Percentiles rank a stretch among this genome's conserved stretches.
phyloP scores from a whole-genome alignment of 805 yeast genomes.

The Ogataea naganishii region DNA sequence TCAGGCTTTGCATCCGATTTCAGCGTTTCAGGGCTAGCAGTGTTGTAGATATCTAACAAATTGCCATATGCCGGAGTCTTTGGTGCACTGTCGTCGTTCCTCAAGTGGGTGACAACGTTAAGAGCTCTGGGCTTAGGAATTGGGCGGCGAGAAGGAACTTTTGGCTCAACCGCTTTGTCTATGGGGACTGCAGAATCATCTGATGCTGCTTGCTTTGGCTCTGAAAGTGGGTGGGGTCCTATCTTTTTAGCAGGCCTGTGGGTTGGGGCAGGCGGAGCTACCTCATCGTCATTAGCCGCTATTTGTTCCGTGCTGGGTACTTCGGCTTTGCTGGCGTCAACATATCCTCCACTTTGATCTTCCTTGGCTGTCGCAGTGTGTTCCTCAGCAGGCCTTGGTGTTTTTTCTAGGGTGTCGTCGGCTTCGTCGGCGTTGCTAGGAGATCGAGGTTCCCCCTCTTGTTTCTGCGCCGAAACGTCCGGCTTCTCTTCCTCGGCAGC shows the following conservation, averaged over 20 bases:
- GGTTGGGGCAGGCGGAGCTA: no score
- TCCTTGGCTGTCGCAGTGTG: background rate
- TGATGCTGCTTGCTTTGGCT: background rate
- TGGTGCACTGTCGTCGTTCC: constrained; percentile 1
- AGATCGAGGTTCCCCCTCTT: background rate
- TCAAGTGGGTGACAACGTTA: background rate
- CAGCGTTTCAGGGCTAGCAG: constrained; percentile 11
- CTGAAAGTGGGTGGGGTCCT: no score
- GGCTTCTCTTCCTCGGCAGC: background rate
- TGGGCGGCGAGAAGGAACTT: constrained; percentile 3
- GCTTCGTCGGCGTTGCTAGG: background rate
- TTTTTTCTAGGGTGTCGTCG: background rate
- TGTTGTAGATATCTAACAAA: constrained; percentile 13
- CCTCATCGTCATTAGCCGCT: no score
- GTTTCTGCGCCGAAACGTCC: background rate
- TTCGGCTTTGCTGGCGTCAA: no score
- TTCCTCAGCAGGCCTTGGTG: background rate
- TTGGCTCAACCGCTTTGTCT: constrained; percentile 1
- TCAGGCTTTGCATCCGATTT: constrained; percentile 4
- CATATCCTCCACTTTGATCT: no score
- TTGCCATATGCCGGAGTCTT: constrained; percentile 9
- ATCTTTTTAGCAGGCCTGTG: no score
- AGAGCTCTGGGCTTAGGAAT: constrained; percentile 2
- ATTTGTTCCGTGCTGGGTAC: no score
- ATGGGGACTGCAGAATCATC: background rate